A percentile compares a stretch with the other conserved stretches of the same genome.
These are phyloP conservation scores for Camellia sinensis DNA, from an alignment of 148 eudicot species.

Conservation along the genomic window DNA sequence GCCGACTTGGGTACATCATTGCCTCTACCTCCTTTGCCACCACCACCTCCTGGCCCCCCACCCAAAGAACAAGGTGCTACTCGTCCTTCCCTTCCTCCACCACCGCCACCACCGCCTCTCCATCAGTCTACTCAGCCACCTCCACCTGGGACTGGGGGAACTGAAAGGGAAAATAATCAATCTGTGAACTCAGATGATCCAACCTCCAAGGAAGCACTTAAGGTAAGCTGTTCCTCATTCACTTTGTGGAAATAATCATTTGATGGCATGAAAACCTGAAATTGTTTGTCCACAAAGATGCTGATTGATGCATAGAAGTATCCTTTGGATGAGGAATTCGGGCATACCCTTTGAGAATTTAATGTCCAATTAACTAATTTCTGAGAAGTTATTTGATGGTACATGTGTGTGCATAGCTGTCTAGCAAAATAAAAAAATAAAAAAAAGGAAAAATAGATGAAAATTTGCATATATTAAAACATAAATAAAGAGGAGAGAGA, in stretches of 20 bases:
- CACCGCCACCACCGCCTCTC: slow-evolving; percentile 46
- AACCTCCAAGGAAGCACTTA: slow-evolving; percentile 34
- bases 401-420: not conserved
- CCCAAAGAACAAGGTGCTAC: slow-evolving; percentile 55
- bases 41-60: slow-evolving; percentile 82
- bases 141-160: slow-evolving; percentile 61
- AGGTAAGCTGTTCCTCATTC: slow-evolving; percentile 35
- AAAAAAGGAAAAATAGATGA: not conserved
- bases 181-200: slow-evolving; percentile 42
- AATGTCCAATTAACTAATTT: not conserved
- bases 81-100: slow-evolving; percentile 59
- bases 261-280: not conserved
- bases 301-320: not conserved
- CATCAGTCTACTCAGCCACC: slow-evolving; percentile 62
- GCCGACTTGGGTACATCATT: slow-evolving; percentile 47
- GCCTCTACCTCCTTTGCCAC: slow-evolving; percentile 60
- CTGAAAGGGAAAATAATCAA: slow-evolving; percentile 44
- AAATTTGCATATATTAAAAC: not conserved
- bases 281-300: not conserved
- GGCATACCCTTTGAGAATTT: not conserved
- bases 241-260: not conserved
- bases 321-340: not conserved
- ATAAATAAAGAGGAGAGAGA: not conserved
- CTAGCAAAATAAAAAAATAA: not conserved
- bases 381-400: not conserved